phyloP scores from a whole-genome alignment of 2,329 filamentous ascomycete genomes.

The Aspergillus costaricaensis region DNA sequence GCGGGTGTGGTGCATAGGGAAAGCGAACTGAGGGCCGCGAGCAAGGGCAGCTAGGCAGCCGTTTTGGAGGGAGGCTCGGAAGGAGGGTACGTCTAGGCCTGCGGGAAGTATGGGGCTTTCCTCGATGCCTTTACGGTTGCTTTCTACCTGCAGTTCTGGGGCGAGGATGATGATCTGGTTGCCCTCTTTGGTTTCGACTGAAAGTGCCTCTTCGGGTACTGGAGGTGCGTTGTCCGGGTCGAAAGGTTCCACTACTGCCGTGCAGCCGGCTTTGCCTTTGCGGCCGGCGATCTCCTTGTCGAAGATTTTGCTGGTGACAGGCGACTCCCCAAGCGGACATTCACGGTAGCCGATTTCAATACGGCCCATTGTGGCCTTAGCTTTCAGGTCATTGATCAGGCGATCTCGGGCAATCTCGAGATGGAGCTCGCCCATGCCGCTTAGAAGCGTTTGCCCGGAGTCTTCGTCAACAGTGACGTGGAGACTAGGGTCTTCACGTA shows the following conservation, averaged over 20 bases:
- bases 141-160: slow-evolving; percentile 49
- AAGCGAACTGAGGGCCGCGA: slow-evolving; percentile 76
- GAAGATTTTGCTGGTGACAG: slow-evolving; percentile 63
- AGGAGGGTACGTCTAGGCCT: slow-evolving; percentile 52
- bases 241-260: slow-evolving; percentile 66
- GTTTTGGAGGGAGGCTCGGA: slow-evolving; percentile 65
- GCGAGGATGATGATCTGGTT: slow-evolving; percentile 67
- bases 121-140: slow-evolving; percentile 39
- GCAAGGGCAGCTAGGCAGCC: slow-evolving; percentile 82
- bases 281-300: slow-evolving; percentile 81
- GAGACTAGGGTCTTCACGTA: slow-evolving; percentile 90
- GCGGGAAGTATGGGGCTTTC: slow-evolving; percentile 56
- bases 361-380: slow-evolving; percentile 77
- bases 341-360: slow-evolving; percentile 97
- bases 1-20: slow-evolving; percentile 75
- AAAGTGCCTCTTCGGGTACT: slow-evolving; percentile 34
- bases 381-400: slow-evolving; percentile 85
- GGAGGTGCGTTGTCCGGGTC: slow-evolving; percentile 28
- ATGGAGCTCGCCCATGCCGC: slow-evolving; percentile 95
- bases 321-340: slow-evolving; percentile 63
- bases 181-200: slow-evolving; percentile 59
- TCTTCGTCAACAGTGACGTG: slow-evolving; percentile 83
- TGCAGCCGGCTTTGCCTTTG: slow-evolving; percentile 74
- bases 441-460: slow-evolving; percentile 87
- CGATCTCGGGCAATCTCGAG: slow-evolving; percentile 89